These are phyloP conservation scores for Phytomonas sp. DNA, from an alignment of 208 protist species.

Conservation along the genomic window DNA sequence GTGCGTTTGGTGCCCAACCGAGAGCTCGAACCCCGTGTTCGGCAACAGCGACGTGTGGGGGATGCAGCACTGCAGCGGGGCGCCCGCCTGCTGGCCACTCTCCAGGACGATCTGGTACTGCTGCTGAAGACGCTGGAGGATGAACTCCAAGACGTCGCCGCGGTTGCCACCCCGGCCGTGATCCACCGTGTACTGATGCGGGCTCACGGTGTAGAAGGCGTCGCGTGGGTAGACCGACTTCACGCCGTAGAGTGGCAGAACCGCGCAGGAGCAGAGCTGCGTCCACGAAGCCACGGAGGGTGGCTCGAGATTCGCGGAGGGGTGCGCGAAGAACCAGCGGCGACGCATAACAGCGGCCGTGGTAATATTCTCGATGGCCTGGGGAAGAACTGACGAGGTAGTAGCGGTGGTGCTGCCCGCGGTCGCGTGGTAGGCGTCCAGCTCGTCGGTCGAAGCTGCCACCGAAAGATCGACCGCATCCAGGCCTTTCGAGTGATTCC, in stretches of 20 bases:
- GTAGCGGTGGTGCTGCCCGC: neutral
- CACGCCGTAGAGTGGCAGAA: slow-evolving; percentile 70
- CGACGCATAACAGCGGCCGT: slow-evolving; percentile 60
- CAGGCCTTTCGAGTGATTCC: neutral
- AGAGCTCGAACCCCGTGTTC: slow-evolving; percentile 64
- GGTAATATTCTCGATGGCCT: slow-evolving; percentile 39
- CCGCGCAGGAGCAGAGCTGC: slow-evolving; percentile 51
- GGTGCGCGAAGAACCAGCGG: slow-evolving; percentile 69
- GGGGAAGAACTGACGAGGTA: slow-evolving; percentile 15
- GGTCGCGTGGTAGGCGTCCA: neutral
- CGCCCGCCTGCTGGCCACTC: slow-evolving; percentile 18
- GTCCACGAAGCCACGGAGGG: slow-evolving; percentile 44
- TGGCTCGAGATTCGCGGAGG: slow-evolving; percentile 28
- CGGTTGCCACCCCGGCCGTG: neutral
- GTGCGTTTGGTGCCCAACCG: slow-evolving; percentile 80
- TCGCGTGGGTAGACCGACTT: slow-evolving; percentile 68
- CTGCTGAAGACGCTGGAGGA: slow-evolving; percentile 78
- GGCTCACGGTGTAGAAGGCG: slow-evolving; percentile 58
- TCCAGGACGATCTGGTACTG: slow-evolving; percentile 84
- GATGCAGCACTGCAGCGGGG: slow-evolving; percentile 20
- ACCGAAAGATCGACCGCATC: neutral
- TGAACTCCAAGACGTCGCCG: slow-evolving; percentile 43
- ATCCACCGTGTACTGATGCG: slow-evolving; percentile 67
- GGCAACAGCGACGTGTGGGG: slow-evolving; percentile 41
- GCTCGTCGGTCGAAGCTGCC: neutral